Percentiles rank a stretch among this genome's conserved stretches.
Conservation (phyloP, 176 grass and related monocot genomes). For the Puccinellia tenuiflora region DNA sequence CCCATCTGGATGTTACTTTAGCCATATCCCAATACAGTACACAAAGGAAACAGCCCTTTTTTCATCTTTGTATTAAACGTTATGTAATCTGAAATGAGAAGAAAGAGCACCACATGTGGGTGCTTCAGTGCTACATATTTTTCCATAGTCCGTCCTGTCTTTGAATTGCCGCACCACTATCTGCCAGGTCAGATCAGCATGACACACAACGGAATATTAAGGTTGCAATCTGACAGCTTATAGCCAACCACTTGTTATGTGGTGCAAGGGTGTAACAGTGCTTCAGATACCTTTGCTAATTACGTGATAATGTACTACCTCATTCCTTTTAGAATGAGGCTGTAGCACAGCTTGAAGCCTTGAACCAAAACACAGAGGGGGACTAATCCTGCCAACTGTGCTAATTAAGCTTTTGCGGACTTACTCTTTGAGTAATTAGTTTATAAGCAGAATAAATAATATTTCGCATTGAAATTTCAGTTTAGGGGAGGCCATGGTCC, state of each 20-base stretch:
- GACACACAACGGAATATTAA: neutral
- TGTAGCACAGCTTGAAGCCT: neutral
- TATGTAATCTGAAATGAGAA: neutral
- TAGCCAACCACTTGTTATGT: neutral
- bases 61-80: neutral
- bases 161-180: constrained; percentile 5
- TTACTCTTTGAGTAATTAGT: neutral
- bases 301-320: neutral
- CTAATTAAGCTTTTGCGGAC: neutral
- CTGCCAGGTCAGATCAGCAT: neutral
- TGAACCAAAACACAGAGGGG: neutral
- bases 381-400: neutral
- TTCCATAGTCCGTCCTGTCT: neutral
- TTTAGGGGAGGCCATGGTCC: neutral
- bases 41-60: neutral
- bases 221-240: neutral
- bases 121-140: neutral
- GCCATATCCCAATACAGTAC: neutral
- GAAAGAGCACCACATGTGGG: neutral
- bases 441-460: neutral
- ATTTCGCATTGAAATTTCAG: neutral
- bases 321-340: neutral
- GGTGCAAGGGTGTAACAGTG: neutral
- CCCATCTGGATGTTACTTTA: neutral
- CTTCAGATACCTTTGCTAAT: neutral